Evolutionary conservation across 345 rosid genomes (phyloP).

Genomic region (Aquilaria yunnanensis): DNA sequence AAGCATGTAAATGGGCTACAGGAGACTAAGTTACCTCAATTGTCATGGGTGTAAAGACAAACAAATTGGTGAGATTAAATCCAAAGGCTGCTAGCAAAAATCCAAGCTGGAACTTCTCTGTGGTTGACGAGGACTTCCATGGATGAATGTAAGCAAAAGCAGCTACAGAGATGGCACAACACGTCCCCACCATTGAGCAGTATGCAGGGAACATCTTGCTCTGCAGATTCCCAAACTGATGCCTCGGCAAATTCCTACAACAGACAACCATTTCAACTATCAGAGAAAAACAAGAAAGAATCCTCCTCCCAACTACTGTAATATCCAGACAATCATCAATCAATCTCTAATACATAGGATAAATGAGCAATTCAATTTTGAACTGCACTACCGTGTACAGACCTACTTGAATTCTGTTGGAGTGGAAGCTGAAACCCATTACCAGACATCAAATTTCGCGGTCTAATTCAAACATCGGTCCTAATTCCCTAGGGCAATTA

Average conservation of each 20-base stretch:
- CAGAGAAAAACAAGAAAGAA: not conserved
- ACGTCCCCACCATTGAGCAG: slow-evolving; percentile 67
- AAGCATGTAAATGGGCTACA: slow-evolving; percentile 1
- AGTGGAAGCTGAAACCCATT: not conserved
- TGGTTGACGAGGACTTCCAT: slow-evolving; percentile 66
- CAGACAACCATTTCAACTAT: not conserved
- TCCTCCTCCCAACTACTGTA: too few species aligned
- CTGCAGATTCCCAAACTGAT: slow-evolving; percentile 90
- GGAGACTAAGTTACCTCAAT: slow-evolving; percentile 44
- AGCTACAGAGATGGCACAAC: slow-evolving; percentile 63
- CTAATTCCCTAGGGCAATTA: slow-evolving; percentile 7
- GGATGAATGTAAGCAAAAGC: slow-evolving; percentile 88
- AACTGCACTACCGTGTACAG: too few species aligned
- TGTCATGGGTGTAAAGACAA: slow-evolving; percentile 93
- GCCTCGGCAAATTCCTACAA: slow-evolving; percentile 82
- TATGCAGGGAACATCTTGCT: slow-evolving; percentile 99
- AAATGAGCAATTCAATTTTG: not conserved
- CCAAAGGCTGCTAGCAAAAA: slow-evolving; percentile 76
- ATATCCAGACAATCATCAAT: too few species aligned
- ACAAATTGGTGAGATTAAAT: slow-evolving; percentile 79
- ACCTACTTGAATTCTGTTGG: too few species aligned
- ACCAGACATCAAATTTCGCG: not conserved
- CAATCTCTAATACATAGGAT: too few species aligned
- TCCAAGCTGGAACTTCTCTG: slow-evolving; percentile 89
- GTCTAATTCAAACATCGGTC: not conserved